Evolutionary conservation across 2,329 filamentous ascomycete genomes (phyloP), one percentile per base, ranked within the genome.

Genomic region (Ophiostoma montium): DNA sequence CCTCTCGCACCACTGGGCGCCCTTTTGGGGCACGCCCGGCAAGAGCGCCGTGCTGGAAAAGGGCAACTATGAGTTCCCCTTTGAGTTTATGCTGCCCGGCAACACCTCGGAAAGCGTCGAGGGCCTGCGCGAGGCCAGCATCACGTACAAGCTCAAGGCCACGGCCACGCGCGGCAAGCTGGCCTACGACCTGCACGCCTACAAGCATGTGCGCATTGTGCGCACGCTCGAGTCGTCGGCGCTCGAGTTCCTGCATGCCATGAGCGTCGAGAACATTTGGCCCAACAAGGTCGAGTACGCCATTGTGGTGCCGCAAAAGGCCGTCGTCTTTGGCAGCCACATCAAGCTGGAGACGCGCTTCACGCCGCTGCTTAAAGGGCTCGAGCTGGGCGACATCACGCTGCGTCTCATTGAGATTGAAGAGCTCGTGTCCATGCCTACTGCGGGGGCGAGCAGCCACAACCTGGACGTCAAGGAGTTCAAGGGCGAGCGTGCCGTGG

Each of bases 261-360:
- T 95, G 86, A 86, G 86, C 54, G 89, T 96, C 55, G 89, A 95
- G 65, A 95, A 95, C 61, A 84, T 94, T 55, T 98, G 92, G 92
- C 85, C 88, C 6, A 92, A 95, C 69, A 98, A 98, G 70, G 78
- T 96, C 58, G 86, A 94, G 63, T 98, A 98, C 67, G 90, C 87
- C 30, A 88, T 98, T 54, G 80, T 86, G 51, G 86, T 94, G 11
- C 90, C 92, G 0, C 89, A 87, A 60, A 95, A 95, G 68, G 92
- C 92, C 2, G 83, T 95, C 48, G 84, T 95, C 16, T 94, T 95
- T 59, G 92, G 92, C 46, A 94, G 86, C n/a, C 75, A 75, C 19
- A 80, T 96, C 45, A 79, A 81, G 1, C 74, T 95, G 52, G 82
- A 94, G 57, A 90, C 95, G 68, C 80, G 85, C 54, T 80, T 96